Percentiles rank a stretch among this genome's conserved stretches.
Evolutionary conservation across 2,329 filamentous ascomycete species (phyloP).

Genomic region (Pseudovirgaria hyperparasitica): DNA sequence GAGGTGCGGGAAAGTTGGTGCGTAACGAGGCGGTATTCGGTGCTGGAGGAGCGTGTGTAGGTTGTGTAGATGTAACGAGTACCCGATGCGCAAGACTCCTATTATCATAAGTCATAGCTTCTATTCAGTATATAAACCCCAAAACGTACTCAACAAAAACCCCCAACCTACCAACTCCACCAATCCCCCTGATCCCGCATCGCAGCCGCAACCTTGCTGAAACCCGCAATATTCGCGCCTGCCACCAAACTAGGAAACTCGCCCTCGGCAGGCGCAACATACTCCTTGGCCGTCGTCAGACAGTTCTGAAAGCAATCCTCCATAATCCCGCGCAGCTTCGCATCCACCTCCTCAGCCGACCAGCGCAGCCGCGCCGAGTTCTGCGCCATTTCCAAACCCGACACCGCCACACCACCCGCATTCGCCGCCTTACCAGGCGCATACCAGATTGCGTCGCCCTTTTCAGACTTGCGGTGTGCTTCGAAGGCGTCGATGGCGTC

Average conservation of each 20-base stretch:
- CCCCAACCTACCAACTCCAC: slow-evolving; percentile 40
- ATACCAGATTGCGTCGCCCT: slow-evolving; percentile 78
- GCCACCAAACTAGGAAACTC: slow-evolving; percentile 84
- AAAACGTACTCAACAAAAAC: background rate
- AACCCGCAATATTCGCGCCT: slow-evolving; percentile 94
- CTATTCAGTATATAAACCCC: background rate
- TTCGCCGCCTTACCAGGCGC: slow-evolving; percentile 93
- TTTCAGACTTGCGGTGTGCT: slow-evolving; percentile 53
- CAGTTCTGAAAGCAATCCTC: slow-evolving; percentile 84
- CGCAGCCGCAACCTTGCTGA: slow-evolving; percentile 86
- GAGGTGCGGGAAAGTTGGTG: no score
- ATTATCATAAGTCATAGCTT: no score
- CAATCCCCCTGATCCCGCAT: slow-evolving; percentile 97
- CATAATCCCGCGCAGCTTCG: slow-evolving; percentile 89
- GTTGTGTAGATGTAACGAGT: no score
- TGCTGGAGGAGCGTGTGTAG: no score
- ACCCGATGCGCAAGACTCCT: no score
- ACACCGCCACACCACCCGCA: slow-evolving; percentile 93
- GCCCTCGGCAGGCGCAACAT: slow-evolving; percentile 63
- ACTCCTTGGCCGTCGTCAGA: slow-evolving; percentile 78
- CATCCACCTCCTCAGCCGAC: slow-evolving; percentile 82
- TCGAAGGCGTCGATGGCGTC: slow-evolving; percentile 92
- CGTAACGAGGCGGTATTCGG: no score
- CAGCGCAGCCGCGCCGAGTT: slow-evolving; percentile 80
- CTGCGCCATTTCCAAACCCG: slow-evolving; percentile 97